These are phyloP conservation scores for Diutina siamensis DNA, from an alignment of 1,139 yeast species.

Conservation along the genomic window DNA sequence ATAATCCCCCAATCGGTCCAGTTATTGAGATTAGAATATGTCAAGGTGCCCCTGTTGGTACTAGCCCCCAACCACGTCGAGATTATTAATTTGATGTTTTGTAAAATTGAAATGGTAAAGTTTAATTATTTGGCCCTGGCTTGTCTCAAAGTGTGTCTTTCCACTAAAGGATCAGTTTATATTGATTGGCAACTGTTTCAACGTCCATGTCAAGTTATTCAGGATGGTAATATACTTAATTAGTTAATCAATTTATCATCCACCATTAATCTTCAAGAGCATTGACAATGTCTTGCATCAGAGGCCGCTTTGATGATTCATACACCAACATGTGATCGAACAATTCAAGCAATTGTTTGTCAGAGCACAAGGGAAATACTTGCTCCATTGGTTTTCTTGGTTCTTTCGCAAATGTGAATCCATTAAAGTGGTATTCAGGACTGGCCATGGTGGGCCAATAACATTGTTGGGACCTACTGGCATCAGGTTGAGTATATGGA, in stretches of 20 bases:
- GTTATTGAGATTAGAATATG: neutral
- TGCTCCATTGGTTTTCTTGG: slow-evolving; percentile 11
- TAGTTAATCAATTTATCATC: neutral
- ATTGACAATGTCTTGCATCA: neutral
- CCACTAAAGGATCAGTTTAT: neutral
- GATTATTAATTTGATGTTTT: neutral
- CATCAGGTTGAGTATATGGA: slow-evolving; percentile 29
- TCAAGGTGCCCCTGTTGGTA: neutral
- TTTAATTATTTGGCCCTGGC: neutral
- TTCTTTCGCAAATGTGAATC: slow-evolving; percentile 16
- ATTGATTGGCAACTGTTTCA: neutral
- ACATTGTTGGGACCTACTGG: neutral
- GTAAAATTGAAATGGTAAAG: neutral
- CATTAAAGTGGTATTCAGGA: slow-evolving; percentile 21
- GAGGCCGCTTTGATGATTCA: neutral
- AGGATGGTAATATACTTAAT: neutral
- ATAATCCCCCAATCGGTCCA: neutral
- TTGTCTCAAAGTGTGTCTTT: neutral
- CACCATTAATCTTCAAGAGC: neutral
- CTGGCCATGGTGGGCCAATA: slow-evolving; percentile 29
- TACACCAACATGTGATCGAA: neutral
- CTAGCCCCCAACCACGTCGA: neutral
- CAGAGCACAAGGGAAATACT: slow-evolving; percentile 20
- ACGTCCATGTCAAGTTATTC: neutral
- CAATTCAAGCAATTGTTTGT: slow-evolving; percentile 10